Conservation (phyloP, 129 eudicot genomes). For the Silybum marianum region DNA sequence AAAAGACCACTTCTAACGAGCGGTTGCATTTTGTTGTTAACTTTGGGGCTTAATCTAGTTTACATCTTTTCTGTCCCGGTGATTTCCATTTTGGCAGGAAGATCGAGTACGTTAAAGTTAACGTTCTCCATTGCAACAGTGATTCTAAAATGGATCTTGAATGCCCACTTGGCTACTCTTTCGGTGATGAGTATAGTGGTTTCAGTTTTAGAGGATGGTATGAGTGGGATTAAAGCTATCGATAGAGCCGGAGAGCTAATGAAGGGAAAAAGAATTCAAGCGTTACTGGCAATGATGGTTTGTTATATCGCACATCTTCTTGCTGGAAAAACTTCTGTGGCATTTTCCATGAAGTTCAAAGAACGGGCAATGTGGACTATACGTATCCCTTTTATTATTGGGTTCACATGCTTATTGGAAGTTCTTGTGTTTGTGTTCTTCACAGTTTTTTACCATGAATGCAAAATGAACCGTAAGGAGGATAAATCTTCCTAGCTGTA, state of each 20-base stretch:
- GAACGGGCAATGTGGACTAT: constrained; percentile 13
- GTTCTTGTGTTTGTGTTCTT: constrained; percentile 29
- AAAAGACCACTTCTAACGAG: constrained; percentile 24
- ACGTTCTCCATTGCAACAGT: not conserved
- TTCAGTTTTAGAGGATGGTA: constrained; percentile 27
- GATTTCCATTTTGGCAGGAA: not conserved
- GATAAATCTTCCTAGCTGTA: constrained; percentile 7
- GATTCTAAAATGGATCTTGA: not conserved
- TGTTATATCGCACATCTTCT: constrained; percentile 1
- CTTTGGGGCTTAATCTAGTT: constrained; percentile 10
- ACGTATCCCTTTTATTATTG: not conserved
- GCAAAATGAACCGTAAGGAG: constrained; percentile 11
- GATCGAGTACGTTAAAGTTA: not conserved
- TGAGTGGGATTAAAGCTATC: constrained; percentile 37
- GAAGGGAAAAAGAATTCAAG: constrained; percentile 25
- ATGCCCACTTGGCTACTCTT: constrained; percentile 15
- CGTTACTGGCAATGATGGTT: constrained; percentile 10
- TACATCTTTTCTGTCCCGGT: not conserved
- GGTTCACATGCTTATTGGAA: constrained; percentile 22
- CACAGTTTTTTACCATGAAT: constrained; percentile 28
- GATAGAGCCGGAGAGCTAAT: constrained; percentile 30
- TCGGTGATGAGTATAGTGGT: constrained; percentile 36
- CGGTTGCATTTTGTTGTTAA: constrained; percentile 25
- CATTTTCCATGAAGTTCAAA: not conserved
- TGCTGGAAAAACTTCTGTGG: not conserved